Conservation (phyloP, 768 basidiomycete species). For the Leucosporidium creatinivorum region DNA sequence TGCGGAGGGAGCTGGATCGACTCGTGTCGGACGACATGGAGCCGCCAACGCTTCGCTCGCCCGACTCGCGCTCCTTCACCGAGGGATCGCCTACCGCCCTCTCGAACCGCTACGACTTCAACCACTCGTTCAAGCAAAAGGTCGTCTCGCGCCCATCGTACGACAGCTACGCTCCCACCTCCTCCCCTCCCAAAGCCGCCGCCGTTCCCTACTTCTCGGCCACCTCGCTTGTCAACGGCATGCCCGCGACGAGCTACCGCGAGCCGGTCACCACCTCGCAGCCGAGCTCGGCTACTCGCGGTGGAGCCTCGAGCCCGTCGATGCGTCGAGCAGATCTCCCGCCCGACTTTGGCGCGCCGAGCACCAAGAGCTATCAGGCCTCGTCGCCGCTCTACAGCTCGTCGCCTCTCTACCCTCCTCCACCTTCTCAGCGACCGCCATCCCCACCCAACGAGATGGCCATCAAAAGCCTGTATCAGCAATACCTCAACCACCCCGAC, state of each 20-base stretch:
- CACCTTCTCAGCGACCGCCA: neutral
- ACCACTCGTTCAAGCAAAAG: conserved; percentile 39
- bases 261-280: conserved; percentile 8
- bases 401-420: neutral
- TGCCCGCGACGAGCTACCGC: conserved; percentile 11
- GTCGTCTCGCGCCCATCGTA: neutral
- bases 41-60: conserved; percentile 3
- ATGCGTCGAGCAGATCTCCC: conserved; percentile 3
- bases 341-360: conserved; percentile 23
- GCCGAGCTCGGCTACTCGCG: too few species aligned
- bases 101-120: conserved; percentile 44
- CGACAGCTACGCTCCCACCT: neutral
- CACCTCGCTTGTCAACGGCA: conserved; percentile 11
- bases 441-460: conserved; percentile 5
- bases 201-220: neutral
- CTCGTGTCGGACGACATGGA: conserved; percentile 46
- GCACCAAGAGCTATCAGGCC: neutral
- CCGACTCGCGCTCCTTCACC: conserved; percentile 31
- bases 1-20: conserved; percentile 61
- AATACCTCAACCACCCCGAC: conserved; percentile 1
- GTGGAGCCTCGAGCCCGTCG: neutral
- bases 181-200: neutral
- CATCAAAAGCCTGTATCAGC: neutral
- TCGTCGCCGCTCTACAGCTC: neutral
- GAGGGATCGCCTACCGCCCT: conserved; percentile 34